A percentile compares a stretch with the other conserved stretches of the same genome.
These are phyloP conservation scores for Fusarium nurragi DNA, from an alignment of 2,329 filamentous ascomycete genomes.

Conservation along the genomic window DNA sequence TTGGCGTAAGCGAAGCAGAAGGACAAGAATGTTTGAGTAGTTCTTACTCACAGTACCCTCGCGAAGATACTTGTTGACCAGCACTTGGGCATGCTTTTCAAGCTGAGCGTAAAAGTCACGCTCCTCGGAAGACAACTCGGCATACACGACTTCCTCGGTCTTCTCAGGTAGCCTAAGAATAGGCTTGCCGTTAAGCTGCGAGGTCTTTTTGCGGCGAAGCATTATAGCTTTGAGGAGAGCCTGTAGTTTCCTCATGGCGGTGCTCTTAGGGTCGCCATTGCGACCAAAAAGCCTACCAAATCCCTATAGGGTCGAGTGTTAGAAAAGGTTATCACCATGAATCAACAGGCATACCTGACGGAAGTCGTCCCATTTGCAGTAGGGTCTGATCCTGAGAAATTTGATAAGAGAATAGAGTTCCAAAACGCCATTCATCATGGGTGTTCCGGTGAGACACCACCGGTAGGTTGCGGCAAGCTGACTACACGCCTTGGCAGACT, in stretches of 20 bases:
- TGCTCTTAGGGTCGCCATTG: constrained; percentile 61
- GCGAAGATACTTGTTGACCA: constrained; percentile 81
- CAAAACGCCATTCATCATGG: constrained; percentile 85
- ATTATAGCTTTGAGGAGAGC: constrained; percentile 82
- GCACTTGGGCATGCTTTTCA: constrained; percentile 71
- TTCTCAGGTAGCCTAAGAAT: constrained; percentile 81
- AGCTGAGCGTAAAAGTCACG: constrained; percentile 80
- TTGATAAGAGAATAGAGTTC: constrained; percentile 82
- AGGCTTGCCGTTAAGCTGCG: constrained; percentile 80
- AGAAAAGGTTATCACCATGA: not conserved
- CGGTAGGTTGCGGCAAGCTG: constrained; percentile 73
- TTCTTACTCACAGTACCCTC: constrained; percentile 71
- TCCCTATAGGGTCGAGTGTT: constrained; percentile 40
- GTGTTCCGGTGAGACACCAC: constrained; percentile 85
- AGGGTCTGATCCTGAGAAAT: constrained; percentile 81
- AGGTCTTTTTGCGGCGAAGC: constrained; percentile 83
- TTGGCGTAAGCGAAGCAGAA: constrained; percentile 84
- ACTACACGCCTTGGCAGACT: constrained; percentile 74
- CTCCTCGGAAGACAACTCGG: constrained; percentile 78
- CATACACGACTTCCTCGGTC: constrained; percentile 78
- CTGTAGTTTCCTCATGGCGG: constrained; percentile 77
- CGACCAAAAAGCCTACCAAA: constrained; percentile 55
- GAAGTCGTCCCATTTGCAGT: constrained; percentile 72
- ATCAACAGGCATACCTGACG: constrained; percentile 54
- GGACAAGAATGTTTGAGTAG: constrained; percentile 82